Conservation (phyloP, 1,284 basidiomycete species). For the Tetrapyrgos nigripes region DNA sequence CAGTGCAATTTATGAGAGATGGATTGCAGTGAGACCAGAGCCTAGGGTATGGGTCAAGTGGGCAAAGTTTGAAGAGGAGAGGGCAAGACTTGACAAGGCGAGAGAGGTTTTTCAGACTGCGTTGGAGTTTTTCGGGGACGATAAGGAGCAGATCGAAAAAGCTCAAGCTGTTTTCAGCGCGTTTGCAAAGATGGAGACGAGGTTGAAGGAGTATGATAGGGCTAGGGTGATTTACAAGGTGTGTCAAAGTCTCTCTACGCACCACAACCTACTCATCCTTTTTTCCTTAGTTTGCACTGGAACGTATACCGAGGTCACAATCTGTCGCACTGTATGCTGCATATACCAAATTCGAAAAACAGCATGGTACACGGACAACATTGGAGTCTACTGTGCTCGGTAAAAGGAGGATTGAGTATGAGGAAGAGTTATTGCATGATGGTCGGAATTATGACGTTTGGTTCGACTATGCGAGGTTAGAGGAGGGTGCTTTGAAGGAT, state of each 20-base stretch:
- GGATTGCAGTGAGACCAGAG: slow-evolving; percentile 93
- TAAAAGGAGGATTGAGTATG: slow-evolving; percentile 97
- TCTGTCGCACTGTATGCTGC: slow-evolving; percentile 86
- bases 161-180: slow-evolving; percentile 96
- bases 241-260: slow-evolving; percentile 19
- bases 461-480: slow-evolving; percentile 96
- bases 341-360: slow-evolving; percentile 98
- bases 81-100: slow-evolving; percentile 86
- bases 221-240: slow-evolving; percentile 98
- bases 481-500: slow-evolving; percentile 87
- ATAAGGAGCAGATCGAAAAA: slow-evolving; percentile 96
- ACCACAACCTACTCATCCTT: neutral
- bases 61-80: slow-evolving; percentile 97
- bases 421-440: slow-evolving; percentile 90
- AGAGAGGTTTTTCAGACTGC: slow-evolving; percentile 97
- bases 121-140: slow-evolving; percentile 96
- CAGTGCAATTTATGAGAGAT: slow-evolving; percentile 93
- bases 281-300: slow-evolving; percentile 81
- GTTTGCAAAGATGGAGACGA: slow-evolving; percentile 98
- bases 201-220: slow-evolving; percentile 95
- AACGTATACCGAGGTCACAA: slow-evolving; percentile 90
- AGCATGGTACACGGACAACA: slow-evolving; percentile 89
- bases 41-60: slow-evolving; percentile 97
- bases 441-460: slow-evolving; percentile 96
- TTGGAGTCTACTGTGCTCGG: slow-evolving; percentile 95